A percentile compares a stretch with the other conserved stretches of the same genome.
phyloP scores from a whole-genome alignment of 345 rosid species.

The Diplotaxis tenuifolia region DNA sequence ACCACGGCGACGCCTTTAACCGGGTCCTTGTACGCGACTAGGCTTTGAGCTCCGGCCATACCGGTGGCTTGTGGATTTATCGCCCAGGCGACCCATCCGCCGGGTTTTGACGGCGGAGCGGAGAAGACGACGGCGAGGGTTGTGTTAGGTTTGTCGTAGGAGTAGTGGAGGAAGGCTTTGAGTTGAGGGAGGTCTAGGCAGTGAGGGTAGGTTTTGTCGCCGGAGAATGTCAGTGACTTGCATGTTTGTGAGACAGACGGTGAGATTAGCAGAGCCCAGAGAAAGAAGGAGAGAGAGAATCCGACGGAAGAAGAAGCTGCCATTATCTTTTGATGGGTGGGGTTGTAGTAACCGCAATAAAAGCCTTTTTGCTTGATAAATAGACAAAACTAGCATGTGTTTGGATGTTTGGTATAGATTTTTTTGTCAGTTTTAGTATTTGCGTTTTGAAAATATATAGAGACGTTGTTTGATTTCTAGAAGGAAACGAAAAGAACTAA shows the following conservation, averaged over 20 bases:
- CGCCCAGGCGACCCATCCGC: slow-evolving; percentile 79
- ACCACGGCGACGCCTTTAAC: slow-evolving; percentile 40
- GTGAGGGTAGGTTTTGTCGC: slow-evolving; percentile 45
- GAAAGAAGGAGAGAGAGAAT: slow-evolving; percentile 21
- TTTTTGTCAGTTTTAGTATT: neutral
- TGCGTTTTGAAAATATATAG: neutral
- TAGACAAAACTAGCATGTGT: slow-evolving; percentile 20
- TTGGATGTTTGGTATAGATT: neutral
- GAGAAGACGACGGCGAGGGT: slow-evolving; percentile 67
- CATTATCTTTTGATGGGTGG: slow-evolving; percentile 16
- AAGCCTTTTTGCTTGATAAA: slow-evolving; percentile 12
- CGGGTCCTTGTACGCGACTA: slow-evolving; percentile 49
- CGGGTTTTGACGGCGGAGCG: slow-evolving; percentile 50
- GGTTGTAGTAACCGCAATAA: slow-evolving; percentile 8
- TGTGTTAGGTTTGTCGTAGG: slow-evolving; percentile 56
- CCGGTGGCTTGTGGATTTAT: slow-evolving; percentile 64
- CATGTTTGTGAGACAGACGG: slow-evolving; percentile 58
- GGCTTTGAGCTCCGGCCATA: slow-evolving; percentile 67
- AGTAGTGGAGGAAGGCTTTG: slow-evolving; percentile 65
- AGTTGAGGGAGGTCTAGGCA: slow-evolving; percentile 75
- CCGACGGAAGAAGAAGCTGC: slow-evolving; percentile 11
- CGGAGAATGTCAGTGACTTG: slow-evolving; percentile 48
- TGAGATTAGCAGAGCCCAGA: slow-evolving; percentile 35
- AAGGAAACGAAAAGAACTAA: neutral
- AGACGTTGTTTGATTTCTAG: neutral